These are phyloP conservation scores for Fusarium secorum DNA, from an alignment of 2,329 filamentous ascomycete species.

Conservation along the genomic window DNA sequence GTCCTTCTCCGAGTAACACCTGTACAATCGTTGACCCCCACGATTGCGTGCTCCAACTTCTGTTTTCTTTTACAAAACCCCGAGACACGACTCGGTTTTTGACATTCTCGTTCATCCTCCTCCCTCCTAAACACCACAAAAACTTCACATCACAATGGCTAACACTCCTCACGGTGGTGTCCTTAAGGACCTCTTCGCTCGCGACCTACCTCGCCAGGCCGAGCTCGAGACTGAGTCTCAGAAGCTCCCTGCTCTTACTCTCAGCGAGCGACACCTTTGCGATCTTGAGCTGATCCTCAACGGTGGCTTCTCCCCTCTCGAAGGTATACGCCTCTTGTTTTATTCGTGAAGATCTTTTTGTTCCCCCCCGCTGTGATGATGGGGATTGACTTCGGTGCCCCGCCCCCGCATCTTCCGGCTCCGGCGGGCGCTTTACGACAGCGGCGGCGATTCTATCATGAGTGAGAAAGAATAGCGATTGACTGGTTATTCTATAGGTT, in stretches of 20 bases:
- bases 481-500: slow-evolving; percentile 64
- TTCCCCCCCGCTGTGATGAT: slow-evolving; percentile 21
- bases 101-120: slow-evolving; percentile 1
- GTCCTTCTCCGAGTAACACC: slow-evolving; percentile 17
- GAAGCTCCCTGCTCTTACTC: slow-evolving; percentile 80
- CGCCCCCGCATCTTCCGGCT: slow-evolving; percentile 38
- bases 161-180: slow-evolving; percentile 85
- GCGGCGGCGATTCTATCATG: not conserved
- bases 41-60: slow-evolving; percentile 46
- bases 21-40: slow-evolving; percentile 39
- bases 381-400: slow-evolving; percentile 27
- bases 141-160: slow-evolving; percentile 59
- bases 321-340: slow-evolving; percentile 69
- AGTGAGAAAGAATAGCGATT: slow-evolving; percentile 16
- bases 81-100: slow-evolving; percentile 16
- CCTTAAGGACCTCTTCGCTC: slow-evolving; percentile 96
- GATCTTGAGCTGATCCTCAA: slow-evolving; percentile 97
- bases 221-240: slow-evolving; percentile 87
- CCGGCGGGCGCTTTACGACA: slow-evolving; percentile 13
- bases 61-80: slow-evolving; percentile 21
- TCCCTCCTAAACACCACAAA: slow-evolving; percentile 2
- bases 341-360: not conserved
- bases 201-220: slow-evolving; percentile 83
- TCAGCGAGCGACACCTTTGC: slow-evolving; percentile 94
- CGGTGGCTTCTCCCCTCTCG: slow-evolving; percentile 95